Conservation (phyloP, 2,329 filamentous ascomycete species). For the Xylariaceae sp. region DNA sequence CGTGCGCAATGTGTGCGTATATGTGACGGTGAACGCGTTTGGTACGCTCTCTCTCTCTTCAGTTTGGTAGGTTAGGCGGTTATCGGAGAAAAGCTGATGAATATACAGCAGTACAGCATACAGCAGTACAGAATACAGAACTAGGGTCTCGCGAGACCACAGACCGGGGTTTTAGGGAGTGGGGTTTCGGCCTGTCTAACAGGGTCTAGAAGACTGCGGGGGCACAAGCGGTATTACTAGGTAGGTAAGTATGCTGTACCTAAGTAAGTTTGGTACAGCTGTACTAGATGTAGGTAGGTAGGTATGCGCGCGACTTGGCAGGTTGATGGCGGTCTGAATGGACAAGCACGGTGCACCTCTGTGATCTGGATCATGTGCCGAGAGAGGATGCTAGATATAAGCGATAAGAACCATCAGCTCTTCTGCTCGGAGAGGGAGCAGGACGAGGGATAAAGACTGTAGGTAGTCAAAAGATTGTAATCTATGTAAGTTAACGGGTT, state of each 20-base stretch:
- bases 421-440: slow-evolving; percentile 4
- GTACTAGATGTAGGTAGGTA: no score
- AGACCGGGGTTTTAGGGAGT: slow-evolving; percentile 5
- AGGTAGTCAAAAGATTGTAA: slow-evolving; percentile 8
- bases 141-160: slow-evolving; percentile 6
- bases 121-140: no score
- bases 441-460: slow-evolving; percentile 8
- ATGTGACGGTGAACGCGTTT: background rate
- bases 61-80: background rate
- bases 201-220: slow-evolving; percentile 12
- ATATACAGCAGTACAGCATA: no score
- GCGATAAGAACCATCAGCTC: slow-evolving; percentile 6
- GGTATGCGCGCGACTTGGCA: no score
- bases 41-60: background rate
- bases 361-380: no score
- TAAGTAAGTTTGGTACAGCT: background rate
- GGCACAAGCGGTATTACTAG: slow-evolving; percentile 7
- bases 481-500: no score
- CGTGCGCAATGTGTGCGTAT: slow-evolving; percentile 2
- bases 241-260: background rate
- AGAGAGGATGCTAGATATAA: slow-evolving; percentile 10
- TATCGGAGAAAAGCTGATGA: slow-evolving; percentile 5
- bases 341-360: no score
- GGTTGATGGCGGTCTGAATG: no score
- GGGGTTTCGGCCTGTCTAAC: slow-evolving; percentile 9